phyloP scores from a whole-genome alignment of 164 flowering plant genomes.

The Stephania yunnanensis region DNA sequence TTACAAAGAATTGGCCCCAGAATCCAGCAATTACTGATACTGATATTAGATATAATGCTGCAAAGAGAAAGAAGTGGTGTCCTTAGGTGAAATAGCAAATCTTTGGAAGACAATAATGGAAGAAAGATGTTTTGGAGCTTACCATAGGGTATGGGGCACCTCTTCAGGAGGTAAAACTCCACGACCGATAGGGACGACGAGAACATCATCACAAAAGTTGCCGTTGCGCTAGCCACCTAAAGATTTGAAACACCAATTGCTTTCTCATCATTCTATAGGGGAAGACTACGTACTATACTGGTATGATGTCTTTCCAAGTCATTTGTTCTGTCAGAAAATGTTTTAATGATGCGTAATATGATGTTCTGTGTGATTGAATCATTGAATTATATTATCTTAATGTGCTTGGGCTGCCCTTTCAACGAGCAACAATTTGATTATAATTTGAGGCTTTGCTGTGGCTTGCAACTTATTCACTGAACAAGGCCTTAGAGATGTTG shows the following conservation, averaged over 20 bases:
- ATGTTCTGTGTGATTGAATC: too few species aligned
- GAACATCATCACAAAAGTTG: slow-evolving; percentile 96
- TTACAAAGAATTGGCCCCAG: slow-evolving; percentile 52
- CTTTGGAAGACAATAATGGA: neutral
- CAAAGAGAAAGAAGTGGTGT: slow-evolving; percentile 11
- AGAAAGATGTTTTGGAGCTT: slow-evolving; percentile 7
- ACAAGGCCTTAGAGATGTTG: too few species aligned
- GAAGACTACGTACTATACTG: too few species aligned
- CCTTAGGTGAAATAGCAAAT: neutral
- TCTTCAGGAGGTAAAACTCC: slow-evolving; percentile 85
- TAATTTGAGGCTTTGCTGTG: too few species aligned
- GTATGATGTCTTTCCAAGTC: too few species aligned
- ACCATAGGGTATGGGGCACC: slow-evolving; percentile 96
- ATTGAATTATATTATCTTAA: too few species aligned
- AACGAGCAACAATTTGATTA: too few species aligned
- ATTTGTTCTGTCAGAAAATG: too few species aligned
- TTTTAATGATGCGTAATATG: too few species aligned
- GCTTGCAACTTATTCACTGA: neutral
- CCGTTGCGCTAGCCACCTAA: slow-evolving; percentile 95
- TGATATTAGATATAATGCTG: slow-evolving; percentile 67
- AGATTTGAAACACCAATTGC: neutral
- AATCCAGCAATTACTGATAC: slow-evolving; percentile 77
- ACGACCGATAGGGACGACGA: slow-evolving; percentile 93
- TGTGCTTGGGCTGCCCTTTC: too few species aligned
- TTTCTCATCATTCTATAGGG: neutral